Evolutionary conservation across 2,329 filamentous ascomycete genomes (phyloP).

Genomic region (Fusarium sp.): DNA sequence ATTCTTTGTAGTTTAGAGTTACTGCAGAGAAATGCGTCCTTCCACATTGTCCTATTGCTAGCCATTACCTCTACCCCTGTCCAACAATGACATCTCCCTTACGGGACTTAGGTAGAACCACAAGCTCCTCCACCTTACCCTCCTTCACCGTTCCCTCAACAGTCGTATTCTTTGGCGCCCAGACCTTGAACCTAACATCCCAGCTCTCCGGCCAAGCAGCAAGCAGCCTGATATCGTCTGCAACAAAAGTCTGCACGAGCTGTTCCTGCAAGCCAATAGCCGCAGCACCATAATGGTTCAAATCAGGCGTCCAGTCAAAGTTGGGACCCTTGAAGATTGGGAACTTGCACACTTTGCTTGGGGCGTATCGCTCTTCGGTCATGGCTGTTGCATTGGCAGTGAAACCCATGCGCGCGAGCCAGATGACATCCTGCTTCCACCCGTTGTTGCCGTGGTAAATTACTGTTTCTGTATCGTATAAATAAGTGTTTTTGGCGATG

Average conservation of each 20-base stretch:
- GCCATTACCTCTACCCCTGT: neutral
- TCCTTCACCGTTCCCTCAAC: neutral
- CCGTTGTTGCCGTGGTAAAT: constrained; percentile 4
- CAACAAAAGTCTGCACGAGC: constrained; percentile 10
- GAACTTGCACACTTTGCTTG: constrained; percentile 10
- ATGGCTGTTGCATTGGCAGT: neutral
- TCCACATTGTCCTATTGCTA: neutral
- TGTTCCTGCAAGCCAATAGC: constrained; percentile 16
- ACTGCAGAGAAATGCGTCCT: neutral
- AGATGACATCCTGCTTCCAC: constrained; percentile 15
- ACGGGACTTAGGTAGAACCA: neutral
- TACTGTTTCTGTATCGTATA: constrained; percentile 1
- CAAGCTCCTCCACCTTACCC: neutral
- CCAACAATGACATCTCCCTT: neutral
- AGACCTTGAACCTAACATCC: constrained; percentile 1
- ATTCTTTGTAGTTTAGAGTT: neutral
- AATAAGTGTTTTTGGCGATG: constrained; percentile 6
- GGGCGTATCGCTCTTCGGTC: neutral
- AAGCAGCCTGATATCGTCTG: constrained; percentile 1
- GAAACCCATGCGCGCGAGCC: constrained; percentile 9
- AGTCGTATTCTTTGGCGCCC: neutral
- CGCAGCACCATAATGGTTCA: constrained; percentile 4
- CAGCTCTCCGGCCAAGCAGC: constrained; percentile 8
- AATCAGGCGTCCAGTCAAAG: constrained; percentile 9
- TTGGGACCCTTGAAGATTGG: constrained; percentile 7